Percentiles rank a stretch among this genome's conserved stretches.
Conservation (phyloP, 2,329 filamentous ascomycete species). For the Torrubiella hemipterigena region DNA sequence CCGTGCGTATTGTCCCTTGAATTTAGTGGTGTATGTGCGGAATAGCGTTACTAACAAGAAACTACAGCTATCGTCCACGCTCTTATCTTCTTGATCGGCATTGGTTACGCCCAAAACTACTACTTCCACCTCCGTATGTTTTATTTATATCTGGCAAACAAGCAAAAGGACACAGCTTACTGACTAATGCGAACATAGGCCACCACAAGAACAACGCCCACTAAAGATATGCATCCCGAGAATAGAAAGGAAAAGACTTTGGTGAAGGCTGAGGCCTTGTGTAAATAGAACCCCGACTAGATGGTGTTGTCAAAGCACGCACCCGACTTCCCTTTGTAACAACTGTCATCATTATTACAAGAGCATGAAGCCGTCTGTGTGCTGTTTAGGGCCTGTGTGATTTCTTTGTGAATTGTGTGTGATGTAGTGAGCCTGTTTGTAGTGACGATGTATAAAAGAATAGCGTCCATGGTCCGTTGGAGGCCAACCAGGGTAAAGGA, state of each 20-base stretch:
- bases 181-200: constrained; percentile 44
- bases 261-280: constrained; percentile 14
- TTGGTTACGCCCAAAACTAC: constrained; percentile 97
- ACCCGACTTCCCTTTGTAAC: constrained; percentile 22
- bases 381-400: background rate
- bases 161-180: constrained; percentile 4
- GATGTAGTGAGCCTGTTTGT: too few species aligned
- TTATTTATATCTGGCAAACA: background rate
- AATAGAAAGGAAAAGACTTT: constrained; percentile 9
- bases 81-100: constrained; percentile 61
- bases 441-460: too few species aligned
- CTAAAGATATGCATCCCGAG: constrained; percentile 39
- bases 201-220: constrained; percentile 99
- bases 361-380: constrained; percentile 6
- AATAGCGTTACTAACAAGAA: constrained; percentile 12
- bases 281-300: constrained; percentile 30
- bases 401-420: background rate
- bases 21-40: constrained; percentile 12
- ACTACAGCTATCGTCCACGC: constrained; percentile 72
- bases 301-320: constrained; percentile 24
- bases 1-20: constrained; percentile 49
- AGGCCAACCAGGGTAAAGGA: too few species aligned
- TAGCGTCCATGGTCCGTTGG: too few species aligned
- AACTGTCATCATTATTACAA: constrained; percentile 11
- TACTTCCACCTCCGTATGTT: constrained; percentile 98